These are phyloP conservation scores for Boletus subluridellus DNA, from an alignment of 1,284 basidiomycete species.

Conservation along the genomic window DNA sequence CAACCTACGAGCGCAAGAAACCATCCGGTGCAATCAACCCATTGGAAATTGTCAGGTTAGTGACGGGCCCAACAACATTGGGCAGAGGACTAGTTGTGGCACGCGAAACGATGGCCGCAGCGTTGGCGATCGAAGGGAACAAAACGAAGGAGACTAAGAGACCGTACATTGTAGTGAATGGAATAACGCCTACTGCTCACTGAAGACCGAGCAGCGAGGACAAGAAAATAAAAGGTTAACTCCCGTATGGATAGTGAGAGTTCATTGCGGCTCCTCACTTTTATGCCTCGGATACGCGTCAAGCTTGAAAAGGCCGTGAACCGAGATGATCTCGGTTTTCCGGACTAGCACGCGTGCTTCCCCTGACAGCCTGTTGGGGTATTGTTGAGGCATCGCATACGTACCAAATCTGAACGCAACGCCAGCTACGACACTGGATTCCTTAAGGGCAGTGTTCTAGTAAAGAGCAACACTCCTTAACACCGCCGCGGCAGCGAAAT, in stretches of 20 bases:
- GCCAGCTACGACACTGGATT: neutral
- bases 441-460: neutral
- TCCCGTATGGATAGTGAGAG: neutral
- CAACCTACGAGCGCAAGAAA: no score
- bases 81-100: neutral
- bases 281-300: neutral
- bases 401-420: neutral
- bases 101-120: conserved; percentile 22
- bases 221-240: neutral
- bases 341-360: neutral
- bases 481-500: conserved; percentile 1
- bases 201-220: neutral
- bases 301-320: no score
- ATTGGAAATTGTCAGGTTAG: no score
- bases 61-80: conserved; percentile 15
- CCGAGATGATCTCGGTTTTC: neutral
- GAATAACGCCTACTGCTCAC: neutral
- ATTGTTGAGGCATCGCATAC: neutral
- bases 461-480: neutral
- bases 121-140: conserved; percentile 9
- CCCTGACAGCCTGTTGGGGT: neutral
- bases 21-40: no score
- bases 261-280: neutral
- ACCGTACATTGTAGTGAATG: conserved; percentile 12
- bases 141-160: conserved; percentile 2